Base-by-base conservation (phyloP, 345 rosid genomes). In the Arabidopsis suecica region DNA sequence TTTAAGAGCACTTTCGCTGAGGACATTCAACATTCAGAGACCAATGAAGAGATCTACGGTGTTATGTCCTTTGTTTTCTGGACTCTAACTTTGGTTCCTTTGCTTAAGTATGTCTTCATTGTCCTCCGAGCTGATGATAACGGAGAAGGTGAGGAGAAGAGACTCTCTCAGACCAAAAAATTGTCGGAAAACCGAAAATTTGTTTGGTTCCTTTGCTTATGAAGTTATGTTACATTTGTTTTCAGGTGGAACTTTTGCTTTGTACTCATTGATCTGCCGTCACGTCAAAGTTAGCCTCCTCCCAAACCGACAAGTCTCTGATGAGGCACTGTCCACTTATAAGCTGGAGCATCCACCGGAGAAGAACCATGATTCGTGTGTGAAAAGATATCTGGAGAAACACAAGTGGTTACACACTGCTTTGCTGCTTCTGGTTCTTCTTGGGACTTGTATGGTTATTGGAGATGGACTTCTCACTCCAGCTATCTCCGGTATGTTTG, bases 391-490 rank as follows among this genome's bases (percentile, higher is more conserved):
- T 74, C 88, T 96, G 6, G 99, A 96, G 92, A 87, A 83, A 69
- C 87, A 91, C 81, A 93, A 83, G 82, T 37, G 81, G 80, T 82
- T 93, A 83, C 98, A 91, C 75, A 91, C 98, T 72, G 97, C 95
- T 84, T 81, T 96, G 80, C 80, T 96, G 66, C 79, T 96, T 79
- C 76, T 96, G 59, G 98, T 91, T 83, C 99, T 96, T 73, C 97
- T 96, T 4, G 99, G 99, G 41, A 96, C 99, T 71, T 96, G 99
- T 85, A 96, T 96, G 99, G 99, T 96, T 30, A 96, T 96, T 64
- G 98, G 99, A 68, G 99, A 96, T 80, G 98, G 98, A 60, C 72
- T 96, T 61, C 98, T 96, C 54, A 96, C 99, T 75, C 98, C 99
- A 41, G 96, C 98, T 49, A 96, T 96, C 78, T 96, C 99, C 3